Conservation (phyloP, 23 red algal species). For the Agarophyton chilense region DNA sequence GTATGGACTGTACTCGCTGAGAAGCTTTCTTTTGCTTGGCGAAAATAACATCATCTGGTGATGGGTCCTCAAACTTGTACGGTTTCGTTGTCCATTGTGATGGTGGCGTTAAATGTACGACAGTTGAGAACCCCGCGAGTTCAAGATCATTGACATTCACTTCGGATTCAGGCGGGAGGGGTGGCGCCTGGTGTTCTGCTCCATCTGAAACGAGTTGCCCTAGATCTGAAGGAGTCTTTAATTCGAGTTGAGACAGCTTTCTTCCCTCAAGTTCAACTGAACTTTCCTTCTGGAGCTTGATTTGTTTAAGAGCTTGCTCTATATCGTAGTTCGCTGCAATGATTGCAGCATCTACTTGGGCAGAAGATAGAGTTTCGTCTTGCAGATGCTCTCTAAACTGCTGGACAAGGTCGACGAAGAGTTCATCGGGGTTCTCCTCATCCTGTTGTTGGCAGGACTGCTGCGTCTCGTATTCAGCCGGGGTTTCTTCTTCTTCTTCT, state of each 20-base stretch:
- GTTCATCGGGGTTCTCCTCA: neutral
- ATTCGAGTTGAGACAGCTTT: neutral
- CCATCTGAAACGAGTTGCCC: slow-evolving; percentile 21
- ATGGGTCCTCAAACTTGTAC: slow-evolving; percentile 62
- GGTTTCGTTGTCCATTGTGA: neutral
- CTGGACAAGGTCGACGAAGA: slow-evolving; percentile 27
- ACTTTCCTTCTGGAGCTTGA: neutral
- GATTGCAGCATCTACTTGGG: slow-evolving; percentile 60
- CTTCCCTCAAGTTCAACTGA: neutral
- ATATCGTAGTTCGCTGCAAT: slow-evolving; percentile 54
- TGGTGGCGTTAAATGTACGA: slow-evolving; percentile 11
- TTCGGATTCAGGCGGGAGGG: slow-evolving; percentile 18
- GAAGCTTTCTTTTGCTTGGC: slow-evolving; percentile 18
- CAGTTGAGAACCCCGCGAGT: slow-evolving; percentile 19
- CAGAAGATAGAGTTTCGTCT: slow-evolving; percentile 44
- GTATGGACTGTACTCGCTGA: slow-evolving; percentile 4
- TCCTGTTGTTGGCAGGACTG: neutral
- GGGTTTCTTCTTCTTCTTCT: slow-evolving; percentile 22
- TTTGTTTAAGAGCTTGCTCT: slow-evolving; percentile 37
- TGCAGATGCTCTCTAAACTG: slow-evolving; percentile 50
- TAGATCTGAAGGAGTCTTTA: slow-evolving; percentile 39
- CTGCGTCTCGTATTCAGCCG: neutral
- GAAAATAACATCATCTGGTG: slow-evolving; percentile 63
- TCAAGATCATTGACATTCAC: slow-evolving; percentile 15
- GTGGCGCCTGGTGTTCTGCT: neutral